phyloP scores from a whole-genome alignment of 805 yeast genomes.

The Metschnikowia kofuensis region DNA sequence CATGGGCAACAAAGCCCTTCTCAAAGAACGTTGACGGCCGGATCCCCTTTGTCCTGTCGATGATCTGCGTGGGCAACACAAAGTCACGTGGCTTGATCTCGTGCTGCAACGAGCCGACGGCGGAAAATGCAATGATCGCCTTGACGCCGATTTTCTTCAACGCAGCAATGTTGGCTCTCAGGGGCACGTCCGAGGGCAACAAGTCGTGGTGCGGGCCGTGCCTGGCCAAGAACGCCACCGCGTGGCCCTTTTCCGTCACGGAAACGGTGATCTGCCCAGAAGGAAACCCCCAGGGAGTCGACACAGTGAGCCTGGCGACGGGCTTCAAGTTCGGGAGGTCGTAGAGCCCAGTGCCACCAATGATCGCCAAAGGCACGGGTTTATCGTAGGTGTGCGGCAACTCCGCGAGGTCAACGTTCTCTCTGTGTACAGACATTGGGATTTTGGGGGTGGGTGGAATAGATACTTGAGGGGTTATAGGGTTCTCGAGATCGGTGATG shows the following conservation, averaged over 20 bases:
- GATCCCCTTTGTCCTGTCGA: constrained; percentile 95
- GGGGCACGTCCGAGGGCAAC: constrained; percentile 90
- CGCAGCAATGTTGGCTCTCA: constrained; percentile 94
- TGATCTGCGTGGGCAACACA: constrained; percentile 93
- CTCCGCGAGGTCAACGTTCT: constrained; percentile 21
- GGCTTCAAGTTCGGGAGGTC: constrained; percentile 78
- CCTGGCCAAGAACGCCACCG: constrained; percentile 91
- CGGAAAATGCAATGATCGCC: constrained; percentile 87
- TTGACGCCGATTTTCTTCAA: constrained; percentile 82
- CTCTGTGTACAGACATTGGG: constrained; percentile 37
- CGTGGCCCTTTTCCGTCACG: constrained; percentile 70
- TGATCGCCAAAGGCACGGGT: constrained; percentile 79
- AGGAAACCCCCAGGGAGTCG: constrained; percentile 98
- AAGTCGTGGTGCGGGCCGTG: constrained; percentile 90
- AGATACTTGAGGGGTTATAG: neutral
- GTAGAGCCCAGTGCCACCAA: constrained; percentile 98
- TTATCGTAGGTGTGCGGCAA: constrained; percentile 56
- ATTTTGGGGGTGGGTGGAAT: neutral
- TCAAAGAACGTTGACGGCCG: constrained; percentile 88
- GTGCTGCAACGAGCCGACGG: constrained; percentile 91
- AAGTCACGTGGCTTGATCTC: constrained; percentile 93
- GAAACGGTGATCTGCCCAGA: constrained; percentile 92
- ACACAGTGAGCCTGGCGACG: constrained; percentile 75
- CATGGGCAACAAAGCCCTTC: constrained; percentile 93
- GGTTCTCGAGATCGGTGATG: neutral